These are phyloP conservation scores for Caryocar brasiliense DNA, from an alignment of 441 rosid genomes.

Conservation along the genomic window DNA sequence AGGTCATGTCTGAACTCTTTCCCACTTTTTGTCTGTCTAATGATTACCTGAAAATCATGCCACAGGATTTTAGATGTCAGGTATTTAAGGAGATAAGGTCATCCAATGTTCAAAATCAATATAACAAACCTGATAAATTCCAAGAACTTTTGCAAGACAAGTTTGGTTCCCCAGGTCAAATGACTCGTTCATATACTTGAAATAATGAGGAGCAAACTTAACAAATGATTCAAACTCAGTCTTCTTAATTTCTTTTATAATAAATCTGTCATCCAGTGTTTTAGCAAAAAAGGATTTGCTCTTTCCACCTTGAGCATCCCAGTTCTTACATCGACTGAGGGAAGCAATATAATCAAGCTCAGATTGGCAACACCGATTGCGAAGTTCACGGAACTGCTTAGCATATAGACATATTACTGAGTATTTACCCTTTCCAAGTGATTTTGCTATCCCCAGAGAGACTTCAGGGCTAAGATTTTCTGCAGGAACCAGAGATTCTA, in stretches of 20 bases:
- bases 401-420: slow-evolving; percentile 65
- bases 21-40: slow-evolving; percentile 67
- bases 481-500: slow-evolving; percentile 54
- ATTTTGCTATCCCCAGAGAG: slow-evolving; percentile 49
- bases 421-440: slow-evolving; percentile 69
- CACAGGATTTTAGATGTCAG: slow-evolving; percentile 7
- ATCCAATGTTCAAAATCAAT: background rate
- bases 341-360: slow-evolving; percentile 84
- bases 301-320: slow-evolving; percentile 99
- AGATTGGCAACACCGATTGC: slow-evolving; percentile 56
- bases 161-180: slow-evolving; percentile 75
- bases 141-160: slow-evolving; percentile 92
- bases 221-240: slow-evolving; percentile 85
- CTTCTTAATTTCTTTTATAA: slow-evolving; percentile 90
- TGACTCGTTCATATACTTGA: slow-evolving; percentile 74
- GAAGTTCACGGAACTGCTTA: slow-evolving; percentile 67
- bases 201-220: slow-evolving; percentile 69
- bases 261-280: slow-evolving; percentile 80
- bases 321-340: slow-evolving; percentile 71
- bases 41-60: slow-evolving; percentile 48
- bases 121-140: slow-evolving; percentile 76
- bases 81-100: background rate
- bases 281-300: slow-evolving; percentile 82
- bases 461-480: slow-evolving; percentile 53
- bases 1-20: slow-evolving; percentile 76